These are phyloP conservation scores for Solanum clarkiae DNA, from an alignment of 257 asterid genomes.

Conservation along the genomic window DNA sequence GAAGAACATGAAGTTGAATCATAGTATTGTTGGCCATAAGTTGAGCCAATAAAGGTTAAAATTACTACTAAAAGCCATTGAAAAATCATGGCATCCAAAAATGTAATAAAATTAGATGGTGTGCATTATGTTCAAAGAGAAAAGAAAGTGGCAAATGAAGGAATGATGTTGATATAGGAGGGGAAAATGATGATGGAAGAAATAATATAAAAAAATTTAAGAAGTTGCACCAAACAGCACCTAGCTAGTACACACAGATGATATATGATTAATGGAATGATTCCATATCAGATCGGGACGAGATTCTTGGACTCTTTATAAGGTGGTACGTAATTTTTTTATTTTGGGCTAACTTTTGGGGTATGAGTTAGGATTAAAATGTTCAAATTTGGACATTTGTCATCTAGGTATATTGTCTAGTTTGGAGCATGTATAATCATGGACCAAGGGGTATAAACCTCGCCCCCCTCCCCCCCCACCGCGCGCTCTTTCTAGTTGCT, in stretches of 20 bases:
- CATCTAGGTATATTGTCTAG: background rate
- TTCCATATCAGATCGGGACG: background rate
- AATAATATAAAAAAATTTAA: background rate
- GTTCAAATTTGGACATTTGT: background rate
- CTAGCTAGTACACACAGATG: no score
- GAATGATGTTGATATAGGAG: background rate
- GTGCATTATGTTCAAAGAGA: constrained; percentile 1
- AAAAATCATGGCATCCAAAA: constrained; percentile 5
- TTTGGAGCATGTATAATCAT: no score
- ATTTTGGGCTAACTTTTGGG: background rate
- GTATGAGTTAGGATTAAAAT: no score
- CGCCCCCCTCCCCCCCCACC: no score
- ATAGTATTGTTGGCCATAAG: constrained; percentile 36
- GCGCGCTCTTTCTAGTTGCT: background rate
- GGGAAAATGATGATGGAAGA: background rate
- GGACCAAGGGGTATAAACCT: no score
- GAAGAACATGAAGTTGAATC: constrained; percentile 37
- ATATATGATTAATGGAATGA: background rate
- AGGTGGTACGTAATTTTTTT: no score
- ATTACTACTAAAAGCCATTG: constrained; percentile 16
- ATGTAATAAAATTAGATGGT: background rate
- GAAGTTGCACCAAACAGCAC: background rate
- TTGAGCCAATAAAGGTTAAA: constrained; percentile 5
- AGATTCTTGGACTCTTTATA: no score
- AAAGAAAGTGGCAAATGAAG: background rate